Evolutionary conservation across 257 asterid genomes (phyloP).

Genomic region (Ehretia macrophylla): DNA sequence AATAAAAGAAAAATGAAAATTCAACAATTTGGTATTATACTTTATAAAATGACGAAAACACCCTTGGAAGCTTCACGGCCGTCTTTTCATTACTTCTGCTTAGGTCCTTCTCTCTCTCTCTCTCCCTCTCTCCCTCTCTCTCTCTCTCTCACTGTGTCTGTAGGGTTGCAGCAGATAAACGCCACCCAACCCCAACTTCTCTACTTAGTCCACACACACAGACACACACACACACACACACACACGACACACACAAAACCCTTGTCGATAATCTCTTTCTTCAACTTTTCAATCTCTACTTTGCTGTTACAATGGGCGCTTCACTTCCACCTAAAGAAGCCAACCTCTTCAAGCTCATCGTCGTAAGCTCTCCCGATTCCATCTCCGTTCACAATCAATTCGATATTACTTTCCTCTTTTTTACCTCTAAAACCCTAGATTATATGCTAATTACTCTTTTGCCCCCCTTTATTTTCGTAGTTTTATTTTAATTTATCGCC

Average conservation of each 20-base stretch:
- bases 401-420: background rate
- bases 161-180: conserved; percentile 92
- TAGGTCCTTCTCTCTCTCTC: conserved; percentile 10
- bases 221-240: conserved; percentile 11
- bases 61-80: conserved; percentile 1
- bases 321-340: conserved; percentile 98
- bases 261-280: conserved; percentile 15
- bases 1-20: background rate
- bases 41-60: background rate
- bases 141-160: conserved; percentile 13
- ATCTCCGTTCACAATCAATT: conserved; percentile 4
- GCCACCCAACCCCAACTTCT: conserved; percentile 50
- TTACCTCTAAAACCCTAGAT: conserved; percentile 21
- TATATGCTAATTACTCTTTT: conserved; percentile 3
- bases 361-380: conserved; percentile 49
- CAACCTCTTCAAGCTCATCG: conserved; percentile 97
- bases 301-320: conserved; percentile 59
- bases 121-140: no score
- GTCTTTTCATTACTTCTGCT: background rate
- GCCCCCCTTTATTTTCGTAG: background rate
- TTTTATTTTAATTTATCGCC: background rate
- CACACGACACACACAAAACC: conserved; percentile 7
- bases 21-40: background rate
- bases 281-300: conserved; percentile 8
- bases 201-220: no score